Conservation (phyloP, 495 filamentous ascomycete species). For the Xylaria palmicola region DNA sequence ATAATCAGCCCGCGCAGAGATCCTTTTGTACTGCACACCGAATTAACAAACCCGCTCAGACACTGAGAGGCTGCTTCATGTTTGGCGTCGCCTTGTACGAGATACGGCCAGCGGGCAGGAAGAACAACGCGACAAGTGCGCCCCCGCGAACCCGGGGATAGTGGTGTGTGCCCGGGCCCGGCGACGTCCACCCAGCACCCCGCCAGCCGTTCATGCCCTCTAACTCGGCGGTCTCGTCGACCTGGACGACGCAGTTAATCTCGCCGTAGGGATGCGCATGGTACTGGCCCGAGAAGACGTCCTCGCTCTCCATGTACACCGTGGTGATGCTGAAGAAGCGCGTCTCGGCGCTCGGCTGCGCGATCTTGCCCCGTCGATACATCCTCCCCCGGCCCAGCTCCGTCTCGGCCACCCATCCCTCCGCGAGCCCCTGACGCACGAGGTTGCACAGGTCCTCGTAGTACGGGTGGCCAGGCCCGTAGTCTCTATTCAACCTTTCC, state of each 20-base stretch:
- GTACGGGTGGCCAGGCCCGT: slow-evolving; percentile 41
- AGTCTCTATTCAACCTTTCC: slow-evolving; percentile 38
- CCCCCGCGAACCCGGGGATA: slow-evolving; percentile 43
- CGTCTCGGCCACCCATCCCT: slow-evolving; percentile 47
- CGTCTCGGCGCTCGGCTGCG: slow-evolving; percentile 34
- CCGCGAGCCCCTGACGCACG: slow-evolving; percentile 39
- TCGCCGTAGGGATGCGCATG: slow-evolving; percentile 49
- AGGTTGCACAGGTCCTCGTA: slow-evolving; percentile 43
- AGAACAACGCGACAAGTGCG: slow-evolving; percentile 42
- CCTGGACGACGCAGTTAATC: slow-evolving; percentile 50
- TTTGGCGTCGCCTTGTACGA: slow-evolving; percentile 37
- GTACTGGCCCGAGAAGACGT: slow-evolving; percentile 44
- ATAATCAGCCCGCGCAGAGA: too few relatives aligned
- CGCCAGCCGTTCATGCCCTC: slow-evolving; percentile 48
- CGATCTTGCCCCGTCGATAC: slow-evolving; percentile 46
- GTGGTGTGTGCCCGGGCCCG: slow-evolving; percentile 46
- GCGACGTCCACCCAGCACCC: slow-evolving; percentile 45
- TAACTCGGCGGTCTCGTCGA: slow-evolving; percentile 40
- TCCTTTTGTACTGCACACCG: too few relatives aligned
- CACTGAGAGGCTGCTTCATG: slow-evolving; percentile 34
- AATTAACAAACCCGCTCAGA: slow-evolving; percentile 13
- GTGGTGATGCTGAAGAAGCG: slow-evolving; percentile 49
- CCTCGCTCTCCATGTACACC: slow-evolving; percentile 48
- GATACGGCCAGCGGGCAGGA: slow-evolving; percentile 44
- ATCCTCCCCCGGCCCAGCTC: slow-evolving; percentile 37